These are phyloP conservation scores for Cicer yamashitae DNA, from an alignment of 306 rosid genomes.

Conservation along the genomic window DNA sequence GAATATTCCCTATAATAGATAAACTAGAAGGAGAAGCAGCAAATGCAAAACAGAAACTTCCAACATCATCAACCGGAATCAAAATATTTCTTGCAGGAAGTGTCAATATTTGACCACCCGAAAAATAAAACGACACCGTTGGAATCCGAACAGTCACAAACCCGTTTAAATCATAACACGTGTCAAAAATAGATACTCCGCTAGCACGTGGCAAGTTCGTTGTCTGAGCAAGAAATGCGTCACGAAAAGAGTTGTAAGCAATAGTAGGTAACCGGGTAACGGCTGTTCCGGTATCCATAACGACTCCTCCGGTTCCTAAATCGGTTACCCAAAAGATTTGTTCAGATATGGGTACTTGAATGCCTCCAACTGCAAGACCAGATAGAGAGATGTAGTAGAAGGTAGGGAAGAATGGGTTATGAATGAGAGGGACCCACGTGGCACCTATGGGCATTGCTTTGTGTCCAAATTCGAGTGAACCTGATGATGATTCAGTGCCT, in stretches of 20 bases:
- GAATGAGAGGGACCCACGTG: slow-evolving; percentile 78
- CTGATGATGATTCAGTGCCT: slow-evolving; percentile 58
- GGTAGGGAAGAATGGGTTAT: slow-evolving; percentile 70
- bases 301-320: slow-evolving; percentile 74
- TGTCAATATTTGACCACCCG: slow-evolving; percentile 78
- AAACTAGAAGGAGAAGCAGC: slow-evolving; percentile 60
- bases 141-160: slow-evolving; percentile 88
- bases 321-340: slow-evolving; percentile 56
- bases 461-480: slow-evolving; percentile 75
- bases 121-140: slow-evolving; percentile 79
- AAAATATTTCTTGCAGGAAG: slow-evolving; percentile 79
- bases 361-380: slow-evolving; percentile 89
- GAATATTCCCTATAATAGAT: slow-evolving; percentile 86
- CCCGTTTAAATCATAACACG: slow-evolving; percentile 72
- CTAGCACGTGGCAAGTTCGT: slow-evolving; percentile 68
- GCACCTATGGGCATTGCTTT: slow-evolving; percentile 81
- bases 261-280: slow-evolving; percentile 72
- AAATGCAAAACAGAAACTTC: slow-evolving; percentile 87
- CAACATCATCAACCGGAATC: slow-evolving; percentile 71
- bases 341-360: slow-evolving; percentile 60
- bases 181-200: slow-evolving; percentile 78
- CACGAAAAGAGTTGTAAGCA: slow-evolving; percentile 68
- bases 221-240: slow-evolving; percentile 67
- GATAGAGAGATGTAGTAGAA: slow-evolving; percentile 75
- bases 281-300: slow-evolving; percentile 96